Evolutionary conservation across 352 stramenopile genomes (phyloP), one percentile per base, ranked within the genome.

Genomic region (Aphanomyces stellatus): DNA sequence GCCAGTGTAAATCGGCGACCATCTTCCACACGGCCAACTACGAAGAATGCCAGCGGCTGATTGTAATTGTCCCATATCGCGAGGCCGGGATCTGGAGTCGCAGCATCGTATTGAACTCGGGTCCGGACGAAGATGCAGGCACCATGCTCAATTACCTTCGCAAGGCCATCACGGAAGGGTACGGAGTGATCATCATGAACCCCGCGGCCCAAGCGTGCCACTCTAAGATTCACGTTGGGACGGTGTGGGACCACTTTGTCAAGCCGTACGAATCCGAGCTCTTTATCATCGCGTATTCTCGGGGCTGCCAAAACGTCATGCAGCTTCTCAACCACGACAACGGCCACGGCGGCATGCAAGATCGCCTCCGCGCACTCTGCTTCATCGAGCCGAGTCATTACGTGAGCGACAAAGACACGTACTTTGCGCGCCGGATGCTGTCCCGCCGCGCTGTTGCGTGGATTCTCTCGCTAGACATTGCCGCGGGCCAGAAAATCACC

Each of bases 371-470:
- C 66, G 85, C 85, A 8, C 66, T 94, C 2, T 82, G 83, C 27
- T 75, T 94, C 3, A 85, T 94, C 2, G 85, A 94, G 53, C 82
- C 83, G 17, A 91, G 82, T 30, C 85, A 94, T 69, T 91, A 90
- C 59, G 83, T 94, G 15, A 70, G 56, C 22, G 82, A 91, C 4
- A 76, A 69, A 40, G 85, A 94, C 62, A 77, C 74, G 66, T 92
- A 94, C 75, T 94, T 91, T 74, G 75, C 77, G 15, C 75, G 83
- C 0, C 72, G 81, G 28, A 83, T 94, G 34, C 71, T 94, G 0
- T 80, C 83, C 5, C 76, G 83, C 1, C 82, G 84, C 6, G 82
- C 80, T 0, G 75, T 89, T 4, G 73, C 82, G 15, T 94, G 85
- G 85, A 86, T 94, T 41, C 68, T 92, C 0, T 88, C 81, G 65